These are phyloP conservation scores for Yamadazyma endophytica DNA, from an alignment of 805 yeast species.

Conservation along the genomic window DNA sequence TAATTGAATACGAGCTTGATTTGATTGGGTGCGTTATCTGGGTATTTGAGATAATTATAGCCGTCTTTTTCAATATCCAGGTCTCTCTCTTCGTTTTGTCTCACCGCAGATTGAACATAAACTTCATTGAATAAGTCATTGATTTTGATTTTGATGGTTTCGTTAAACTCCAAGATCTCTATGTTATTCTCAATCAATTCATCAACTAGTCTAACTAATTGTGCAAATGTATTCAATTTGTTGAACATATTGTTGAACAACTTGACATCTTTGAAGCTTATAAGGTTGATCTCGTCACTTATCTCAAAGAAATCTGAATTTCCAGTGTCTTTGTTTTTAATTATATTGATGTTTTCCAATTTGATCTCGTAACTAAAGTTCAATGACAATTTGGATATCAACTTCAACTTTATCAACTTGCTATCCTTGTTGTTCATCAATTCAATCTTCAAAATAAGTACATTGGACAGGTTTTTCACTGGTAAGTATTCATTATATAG, in stretches of 20 bases:
- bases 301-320: conserved; percentile 24
- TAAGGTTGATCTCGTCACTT: conserved; percentile 22
- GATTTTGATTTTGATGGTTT: conserved; percentile 25
- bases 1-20: conserved; percentile 11
- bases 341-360: conserved; percentile 15
- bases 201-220: conserved; percentile 28
- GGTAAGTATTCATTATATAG: conserved; percentile 23
- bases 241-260: conserved; percentile 24
- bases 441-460: conserved; percentile 27
- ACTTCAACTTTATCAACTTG: conserved; percentile 6
- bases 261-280: conserved; percentile 16
- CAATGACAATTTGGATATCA: conserved; percentile 20
- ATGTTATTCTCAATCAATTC: conserved; percentile 27
- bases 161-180: conserved; percentile 22
- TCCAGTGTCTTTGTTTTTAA: conserved; percentile 16
- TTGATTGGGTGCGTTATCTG: conserved; percentile 9
- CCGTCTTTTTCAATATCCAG: conserved; percentile 9
- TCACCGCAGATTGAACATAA: conserved; percentile 17
- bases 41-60: conserved; percentile 7
- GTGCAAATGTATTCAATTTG: conserved; percentile 26
- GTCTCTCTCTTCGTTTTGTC: too few species aligned
- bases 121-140: conserved; percentile 19
- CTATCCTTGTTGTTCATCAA: conserved; percentile 17
- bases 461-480: conserved; percentile 26
- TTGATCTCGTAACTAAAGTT: conserved; percentile 22